Evolutionary conservation across 305 asterid species (phyloP), one percentile per base, ranked within the genome.

Genomic region (Lippia alba): DNA sequence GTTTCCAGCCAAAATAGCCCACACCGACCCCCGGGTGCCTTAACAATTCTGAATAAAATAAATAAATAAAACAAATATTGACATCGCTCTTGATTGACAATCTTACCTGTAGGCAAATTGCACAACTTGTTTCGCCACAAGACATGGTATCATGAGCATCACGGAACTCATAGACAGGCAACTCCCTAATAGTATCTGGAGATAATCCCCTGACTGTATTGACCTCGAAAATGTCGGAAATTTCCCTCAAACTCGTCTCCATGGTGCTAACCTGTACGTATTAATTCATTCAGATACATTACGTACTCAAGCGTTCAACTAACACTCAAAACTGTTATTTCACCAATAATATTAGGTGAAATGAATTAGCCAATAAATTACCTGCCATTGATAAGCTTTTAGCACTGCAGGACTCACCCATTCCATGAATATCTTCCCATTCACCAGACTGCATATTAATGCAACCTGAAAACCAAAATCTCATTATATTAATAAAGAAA

Each of bases 321-420:
- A 48, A 61, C 50, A 34, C 30, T 51, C 39, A 34, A 59, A 8
- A 20, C 4, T 40, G 16, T 30, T 32, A 46, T 51, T 24, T 3
- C 8, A 15, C 8, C 54, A 30, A 41, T 14, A 55, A 55, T 8
- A 39, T 54, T 36, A 41, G 39, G 15, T 18, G 56, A 56, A 6
- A 32, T 5, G 40, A 46, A 19, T 54, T 54, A 71, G 50, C 2
- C 19, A 54, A 41, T 41, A 6, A 77, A 70, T 71, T 76, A 88
- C 96, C 80, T 90, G 98, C 94, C 92, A 90, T 40, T 86, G 96
- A 63, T 88, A 92, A 45, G 98, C 96, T 81, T 84, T 85, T 3
- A 90, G 87, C 56, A 92, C 74, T 51, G 96, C 96, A 67, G 92
- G 92, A 57, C 85, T 75, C 67, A 92, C 96, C 96, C 96, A 92